Conservation (phyloP, 164 flowering plant species). For the grape (Vitis vinifera) region ASM3070453v1 NC_081811.1:25384001-25384500, state of each 20-base stretch:
- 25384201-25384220: slow-evolving; percentile 40
- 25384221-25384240: slow-evolving; percentile 28
- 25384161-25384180: slow-evolving; percentile 48
- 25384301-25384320: slow-evolving; percentile 36
- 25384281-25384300: slow-evolving; percentile 43
- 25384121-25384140: slow-evolving; percentile 21
- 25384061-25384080: slow-evolving; percentile 20
- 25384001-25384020: slow-evolving; percentile 40
- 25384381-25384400: no score
- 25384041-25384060: slow-evolving; percentile 17
- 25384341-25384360: not conserved
- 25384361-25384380: no score
- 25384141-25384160: slow-evolving; percentile 31
- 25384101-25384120: slow-evolving; percentile 26
- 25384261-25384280: slow-evolving; percentile 30
- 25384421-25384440: no score
- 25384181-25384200: slow-evolving; percentile 41
- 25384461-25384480: no score
- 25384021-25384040: slow-evolving; percentile 36
- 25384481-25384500: no score
- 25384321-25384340: slow-evolving; percentile 47
- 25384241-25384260: slow-evolving; percentile 41
- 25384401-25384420: no score
- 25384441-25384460: no score
- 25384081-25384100: slow-evolving; percentile 25